Base-by-base conservation (phyloP, 805 yeast species). In the Candida succiphila region DNA sequence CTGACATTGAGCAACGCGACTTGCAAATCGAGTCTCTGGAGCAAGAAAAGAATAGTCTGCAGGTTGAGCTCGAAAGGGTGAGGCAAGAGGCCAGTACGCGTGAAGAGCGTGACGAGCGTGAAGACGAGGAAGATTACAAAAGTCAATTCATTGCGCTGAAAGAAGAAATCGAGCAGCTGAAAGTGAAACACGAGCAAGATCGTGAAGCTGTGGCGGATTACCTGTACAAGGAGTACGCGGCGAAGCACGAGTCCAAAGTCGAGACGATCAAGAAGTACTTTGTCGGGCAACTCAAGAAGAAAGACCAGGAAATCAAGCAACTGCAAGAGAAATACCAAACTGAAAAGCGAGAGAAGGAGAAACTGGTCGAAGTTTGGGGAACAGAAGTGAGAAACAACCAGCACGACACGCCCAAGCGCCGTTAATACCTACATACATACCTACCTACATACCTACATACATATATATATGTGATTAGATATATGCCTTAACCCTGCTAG, bases 211-310 rank as follows among this genome's bases (percentile, higher is more conserved):
- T 82, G 30, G 83, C 88, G 0, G 78, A 75, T 38, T 84, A 78
- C 43, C 59, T 83, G 9, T 82, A 82, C 46, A 64, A 71, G 25
- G 87, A 79, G 49, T 83, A 83, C 48, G 72, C 85, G 2, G 75
- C 78, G 32, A 83, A 84, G 49, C 94, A 84, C 48, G 84, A 78
- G 40, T 69, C 72, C 33, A 83, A 83, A 52, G 80, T 83, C 7
- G 65, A 67, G 12, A 68, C 73, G 22, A 58, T 78, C 46, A 78
- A 73, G 49, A n/a, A n/a, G n/a, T n/a, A n/a, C n/a, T n/a, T n/a
- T n/a, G n/a, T n/a, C n/a, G n/a, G 42, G 58, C 34, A 50, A 45
- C 30, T 49, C 47, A 33, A 30, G 27, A 17, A 15, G 32, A 9
- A 29, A 18, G 7, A 18, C 16, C 24, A 29, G 12, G 8, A 26